These are phyloP conservation scores for Cladophialophora immunda DNA, from an alignment of 2,329 filamentous ascomycete genomes.

Conservation along the genomic window DNA sequence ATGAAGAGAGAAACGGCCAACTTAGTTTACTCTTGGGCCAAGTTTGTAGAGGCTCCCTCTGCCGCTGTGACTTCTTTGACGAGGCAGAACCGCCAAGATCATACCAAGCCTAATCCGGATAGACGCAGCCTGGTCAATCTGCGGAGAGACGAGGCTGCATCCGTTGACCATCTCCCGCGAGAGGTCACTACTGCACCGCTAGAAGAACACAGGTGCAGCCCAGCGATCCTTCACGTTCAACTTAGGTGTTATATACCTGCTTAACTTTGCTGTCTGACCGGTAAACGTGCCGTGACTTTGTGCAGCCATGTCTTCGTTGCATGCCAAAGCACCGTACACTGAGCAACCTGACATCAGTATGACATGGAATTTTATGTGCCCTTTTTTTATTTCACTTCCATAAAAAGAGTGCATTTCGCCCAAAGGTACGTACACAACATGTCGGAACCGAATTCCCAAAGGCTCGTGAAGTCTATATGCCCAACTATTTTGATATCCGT, in stretches of 20 bases:
- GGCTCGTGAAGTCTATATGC: background rate
- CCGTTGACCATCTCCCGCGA: background rate
- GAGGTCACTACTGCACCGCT: background rate
- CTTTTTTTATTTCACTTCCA: background rate
- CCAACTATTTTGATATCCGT: background rate
- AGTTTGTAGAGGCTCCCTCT: background rate
- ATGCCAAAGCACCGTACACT: background rate
- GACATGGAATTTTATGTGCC: background rate
- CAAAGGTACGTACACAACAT: background rate
- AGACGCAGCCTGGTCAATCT: conserved; percentile 1
- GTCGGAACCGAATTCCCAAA: background rate
- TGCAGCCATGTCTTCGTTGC: background rate
- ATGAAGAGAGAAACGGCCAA: conserved; percentile 1
- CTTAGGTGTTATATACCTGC: background rate
- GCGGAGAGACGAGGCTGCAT: conserved; percentile 5
- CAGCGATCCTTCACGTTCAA: background rate
- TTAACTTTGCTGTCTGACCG: background rate
- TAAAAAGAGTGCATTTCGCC: background rate
- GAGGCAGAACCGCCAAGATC: background rate
- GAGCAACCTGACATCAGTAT: background rate
- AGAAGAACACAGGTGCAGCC: background rate
- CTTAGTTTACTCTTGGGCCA: conserved; percentile 4
- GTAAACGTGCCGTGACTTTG: background rate
- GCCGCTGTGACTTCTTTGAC: conserved; percentile 5
- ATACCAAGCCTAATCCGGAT: background rate